Conservation (phyloP, 176 grass and related monocot genomes). For the Canna indica region DNA sequence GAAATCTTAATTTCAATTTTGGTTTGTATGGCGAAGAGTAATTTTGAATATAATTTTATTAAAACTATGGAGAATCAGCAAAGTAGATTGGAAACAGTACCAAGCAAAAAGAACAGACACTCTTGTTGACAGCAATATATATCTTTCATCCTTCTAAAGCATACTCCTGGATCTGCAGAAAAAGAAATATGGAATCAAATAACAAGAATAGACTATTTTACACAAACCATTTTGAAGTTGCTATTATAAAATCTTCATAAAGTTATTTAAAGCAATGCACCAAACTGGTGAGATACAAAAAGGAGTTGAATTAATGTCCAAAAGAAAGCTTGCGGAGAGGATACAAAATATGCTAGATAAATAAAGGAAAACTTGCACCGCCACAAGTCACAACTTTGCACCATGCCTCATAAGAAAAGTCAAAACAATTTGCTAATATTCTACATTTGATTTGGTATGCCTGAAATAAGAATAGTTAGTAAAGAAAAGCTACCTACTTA, state of each 20-base stretch:
- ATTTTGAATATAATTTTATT: background rate
- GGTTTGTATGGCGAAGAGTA: background rate
- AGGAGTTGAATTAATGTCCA: no score
- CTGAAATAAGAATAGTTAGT: no score
- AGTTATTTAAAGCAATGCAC: background rate
- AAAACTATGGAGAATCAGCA: background rate
- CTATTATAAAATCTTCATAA: background rate
- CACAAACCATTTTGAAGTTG: background rate
- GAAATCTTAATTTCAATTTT: background rate
- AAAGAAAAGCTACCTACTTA: no score
- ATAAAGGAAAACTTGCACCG: no score
- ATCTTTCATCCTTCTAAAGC: constrained; percentile 12
- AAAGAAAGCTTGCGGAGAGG: no score
- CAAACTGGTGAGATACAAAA: background rate
- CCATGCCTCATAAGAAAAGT: no score
- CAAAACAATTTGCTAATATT: no score
- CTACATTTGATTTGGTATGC: no score
- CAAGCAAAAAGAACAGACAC: background rate
- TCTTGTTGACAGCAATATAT: background rate
- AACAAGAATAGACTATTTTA: background rate
- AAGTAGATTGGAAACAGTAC: background rate
- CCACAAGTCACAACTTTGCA: no score
- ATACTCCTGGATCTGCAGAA: constrained; percentile 14
- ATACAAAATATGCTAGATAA: no score
- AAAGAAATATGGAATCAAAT: background rate